A percentile compares a stretch with the other conserved stretches of the same genome.
Evolutionary conservation across 2,329 filamentous ascomycete species (phyloP).

Genomic region (Fusarium sp.): DNA sequence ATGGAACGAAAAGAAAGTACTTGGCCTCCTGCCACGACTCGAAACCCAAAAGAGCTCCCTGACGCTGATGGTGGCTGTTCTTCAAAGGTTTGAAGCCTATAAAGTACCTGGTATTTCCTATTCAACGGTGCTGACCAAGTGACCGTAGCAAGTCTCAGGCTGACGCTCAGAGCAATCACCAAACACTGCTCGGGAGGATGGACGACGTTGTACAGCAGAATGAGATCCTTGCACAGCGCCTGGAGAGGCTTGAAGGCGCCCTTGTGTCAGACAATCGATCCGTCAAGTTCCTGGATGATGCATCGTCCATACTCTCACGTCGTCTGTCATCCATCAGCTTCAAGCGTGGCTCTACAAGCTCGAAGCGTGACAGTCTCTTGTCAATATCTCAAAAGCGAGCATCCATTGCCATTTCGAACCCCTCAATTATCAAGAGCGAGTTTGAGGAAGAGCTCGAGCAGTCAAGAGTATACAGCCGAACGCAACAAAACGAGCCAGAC

Average conservation of each 20-base stretch:
- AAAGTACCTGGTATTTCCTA: neutral
- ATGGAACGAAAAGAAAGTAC: constrained; percentile 6
- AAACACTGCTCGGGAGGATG: constrained; percentile 1
- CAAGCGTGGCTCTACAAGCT: neutral
- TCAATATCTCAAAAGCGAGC: neutral
- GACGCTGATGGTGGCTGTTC: constrained; percentile 3
- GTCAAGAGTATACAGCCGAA: constrained; percentile 3
- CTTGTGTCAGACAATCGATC: constrained; percentile 1
- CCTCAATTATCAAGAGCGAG: neutral
- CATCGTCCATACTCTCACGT: constrained; percentile 4
- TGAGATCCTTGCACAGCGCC: neutral
- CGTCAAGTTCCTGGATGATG: constrained; percentile 8
- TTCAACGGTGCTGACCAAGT: neutral
- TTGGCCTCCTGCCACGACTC: neutral
- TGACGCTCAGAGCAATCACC: constrained; percentile 1
- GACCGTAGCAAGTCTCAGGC: neutral
- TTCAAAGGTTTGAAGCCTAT: neutral
- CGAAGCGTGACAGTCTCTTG: neutral
- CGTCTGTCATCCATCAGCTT: neutral
- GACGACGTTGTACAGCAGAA: constrained; percentile 7
- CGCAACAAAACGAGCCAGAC: constrained; percentile 1
- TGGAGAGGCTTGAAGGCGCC: constrained; percentile 1
- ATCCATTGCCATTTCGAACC: neutral
- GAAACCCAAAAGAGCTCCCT: constrained; percentile 13
- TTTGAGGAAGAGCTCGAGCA: constrained; percentile 4